These are phyloP conservation scores for Epicoccum sorghinum DNA, from an alignment of 2,329 filamentous ascomycete species.

Conservation along the genomic window DNA sequence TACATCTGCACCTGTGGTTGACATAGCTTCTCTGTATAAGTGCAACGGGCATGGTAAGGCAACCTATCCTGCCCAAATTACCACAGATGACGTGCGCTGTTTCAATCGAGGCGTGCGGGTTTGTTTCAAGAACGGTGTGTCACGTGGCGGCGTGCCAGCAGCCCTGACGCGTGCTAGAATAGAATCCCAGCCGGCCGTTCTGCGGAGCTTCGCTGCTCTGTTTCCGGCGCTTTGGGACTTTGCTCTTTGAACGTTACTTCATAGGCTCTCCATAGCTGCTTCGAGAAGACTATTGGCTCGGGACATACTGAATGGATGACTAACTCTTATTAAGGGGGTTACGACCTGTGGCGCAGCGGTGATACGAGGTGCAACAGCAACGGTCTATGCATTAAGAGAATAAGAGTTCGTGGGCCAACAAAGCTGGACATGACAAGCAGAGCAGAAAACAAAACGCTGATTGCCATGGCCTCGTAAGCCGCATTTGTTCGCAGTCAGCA, in stretches of 20 bases:
- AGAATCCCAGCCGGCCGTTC: constrained; percentile 6
- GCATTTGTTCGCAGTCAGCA: constrained; percentile 2
- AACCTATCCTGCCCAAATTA: neutral
- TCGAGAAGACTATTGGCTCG: neutral
- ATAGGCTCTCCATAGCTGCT: neutral
- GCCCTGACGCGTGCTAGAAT: neutral
- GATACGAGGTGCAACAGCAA: constrained; percentile 2
- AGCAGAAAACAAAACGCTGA: neutral
- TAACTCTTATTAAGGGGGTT: neutral
- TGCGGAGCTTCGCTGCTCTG: constrained; percentile 10
- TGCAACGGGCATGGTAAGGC: neutral
- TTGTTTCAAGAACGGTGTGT: constrained; percentile 6
- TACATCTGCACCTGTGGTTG: too few species aligned
- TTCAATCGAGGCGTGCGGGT: neutral
- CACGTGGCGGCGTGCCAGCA: constrained; percentile 10
- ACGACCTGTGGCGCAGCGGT: constrained; percentile 1
- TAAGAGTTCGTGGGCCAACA: too few species aligned
- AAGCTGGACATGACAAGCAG: neutral
- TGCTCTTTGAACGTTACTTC: neutral
- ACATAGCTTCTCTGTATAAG: neutral
- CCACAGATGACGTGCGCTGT: neutral
- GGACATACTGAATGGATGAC: neutral
- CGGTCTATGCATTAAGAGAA: neutral
- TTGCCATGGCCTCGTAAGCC: neutral
- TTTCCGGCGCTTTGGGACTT: constrained; percentile 4